Percentiles rank a stretch among this genome's conserved stretches.
Evolutionary conservation across 257 asterid species (phyloP).

Genomic region (Jasminum sambac): DNA sequence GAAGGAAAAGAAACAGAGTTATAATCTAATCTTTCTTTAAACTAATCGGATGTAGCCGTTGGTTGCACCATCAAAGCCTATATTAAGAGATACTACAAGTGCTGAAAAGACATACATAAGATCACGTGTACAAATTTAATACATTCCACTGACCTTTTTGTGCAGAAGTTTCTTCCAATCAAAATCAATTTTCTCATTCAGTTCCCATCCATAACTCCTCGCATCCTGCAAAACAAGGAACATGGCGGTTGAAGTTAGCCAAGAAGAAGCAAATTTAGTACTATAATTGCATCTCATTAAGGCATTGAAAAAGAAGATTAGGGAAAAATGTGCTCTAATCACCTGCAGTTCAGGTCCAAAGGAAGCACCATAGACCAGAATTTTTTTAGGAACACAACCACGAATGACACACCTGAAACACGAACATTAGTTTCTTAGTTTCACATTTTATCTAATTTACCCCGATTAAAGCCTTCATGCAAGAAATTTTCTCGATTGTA

Average conservation of each 20-base stretch:
- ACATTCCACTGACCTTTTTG: conserved; percentile 61
- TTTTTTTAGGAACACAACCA: conserved; percentile 99
- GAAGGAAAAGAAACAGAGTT: not conserved
- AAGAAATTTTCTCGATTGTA: not conserved
- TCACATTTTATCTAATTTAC: conserved; percentile 8
- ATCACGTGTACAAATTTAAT: not conserved
- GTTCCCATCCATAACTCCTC: conserved; percentile 91
- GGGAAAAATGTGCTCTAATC: conserved; percentile 9
- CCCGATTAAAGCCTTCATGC: not conserved
- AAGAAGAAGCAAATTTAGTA: not conserved
- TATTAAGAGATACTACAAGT: not conserved
- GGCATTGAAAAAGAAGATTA: not conserved
- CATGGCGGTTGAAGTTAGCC: not conserved
- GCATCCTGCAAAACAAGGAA: conserved; percentile 68
- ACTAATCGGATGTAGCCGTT: not conserved
- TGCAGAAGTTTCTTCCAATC: conserved; percentile 95
- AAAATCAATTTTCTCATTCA: conserved; percentile 73
- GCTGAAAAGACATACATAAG: not conserved
- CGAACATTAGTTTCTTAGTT: conserved; percentile 20
- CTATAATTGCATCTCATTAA: conserved; percentile 6
- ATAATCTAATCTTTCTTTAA: not conserved
- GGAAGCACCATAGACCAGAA: conserved; percentile 94
- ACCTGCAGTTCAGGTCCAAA: conserved; percentile 98
- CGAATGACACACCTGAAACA: conserved; percentile 92
- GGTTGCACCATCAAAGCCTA: not conserved